Conservation (phyloP, 2,329 filamentous ascomycete species). For the Paecilomyces variotii region DNA sequence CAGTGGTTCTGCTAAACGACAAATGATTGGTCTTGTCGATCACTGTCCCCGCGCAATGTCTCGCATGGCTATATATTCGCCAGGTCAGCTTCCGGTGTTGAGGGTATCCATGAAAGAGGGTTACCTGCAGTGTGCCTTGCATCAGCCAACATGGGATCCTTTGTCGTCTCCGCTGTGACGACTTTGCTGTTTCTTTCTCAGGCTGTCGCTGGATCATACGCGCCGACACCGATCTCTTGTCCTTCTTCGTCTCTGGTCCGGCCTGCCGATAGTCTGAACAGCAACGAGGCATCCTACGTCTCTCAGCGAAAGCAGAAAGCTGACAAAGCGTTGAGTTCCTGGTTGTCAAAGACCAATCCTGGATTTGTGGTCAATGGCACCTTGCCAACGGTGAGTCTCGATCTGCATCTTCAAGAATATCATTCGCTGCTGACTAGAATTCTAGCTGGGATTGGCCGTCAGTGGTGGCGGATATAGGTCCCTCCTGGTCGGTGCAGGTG, state of each 20-base stretch:
- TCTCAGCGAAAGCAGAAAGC: not conserved
- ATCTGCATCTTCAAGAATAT: not conserved
- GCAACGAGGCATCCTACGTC: not conserved
- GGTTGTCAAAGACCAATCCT: not conserved
- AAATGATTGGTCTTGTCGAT: too few species aligned
- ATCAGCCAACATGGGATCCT: too few species aligned
- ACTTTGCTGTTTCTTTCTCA: not conserved
- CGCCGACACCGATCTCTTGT: too few species aligned
- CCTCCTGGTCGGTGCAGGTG: slow-evolving; percentile 30
- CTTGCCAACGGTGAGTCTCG: not conserved
- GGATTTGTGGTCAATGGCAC: not conserved
- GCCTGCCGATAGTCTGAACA: not conserved
- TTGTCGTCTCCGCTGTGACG: not conserved
- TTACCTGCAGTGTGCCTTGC: too few species aligned
- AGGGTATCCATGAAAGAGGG: too few species aligned
- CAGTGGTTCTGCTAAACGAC: too few species aligned
- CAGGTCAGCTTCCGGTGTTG: too few species aligned
- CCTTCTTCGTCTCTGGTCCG: not conserved
- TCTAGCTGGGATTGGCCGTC: slow-evolving; percentile 25
- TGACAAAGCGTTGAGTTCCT: not conserved
- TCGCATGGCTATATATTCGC: too few species aligned
- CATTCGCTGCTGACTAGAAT: not conserved
- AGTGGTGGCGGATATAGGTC: slow-evolving; percentile 39
- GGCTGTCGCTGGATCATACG: too few species aligned
- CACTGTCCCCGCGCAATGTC: too few species aligned